Evolutionary conservation across 495 filamentous ascomycete genomes (phyloP).

Genomic region (Aspergillus diversus): DNA sequence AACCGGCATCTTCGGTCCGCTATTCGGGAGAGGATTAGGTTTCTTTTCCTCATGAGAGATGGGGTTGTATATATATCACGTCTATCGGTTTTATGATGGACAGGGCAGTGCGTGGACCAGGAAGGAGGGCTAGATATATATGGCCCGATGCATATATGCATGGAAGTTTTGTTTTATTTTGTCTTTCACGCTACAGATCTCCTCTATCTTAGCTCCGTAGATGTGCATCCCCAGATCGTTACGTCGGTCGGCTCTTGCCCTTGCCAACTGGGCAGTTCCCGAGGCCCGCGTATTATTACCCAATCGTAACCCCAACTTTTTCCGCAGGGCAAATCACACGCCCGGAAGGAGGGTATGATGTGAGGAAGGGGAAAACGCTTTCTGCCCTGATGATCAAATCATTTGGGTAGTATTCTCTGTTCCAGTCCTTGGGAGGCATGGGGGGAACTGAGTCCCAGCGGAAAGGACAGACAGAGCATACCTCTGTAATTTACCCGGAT

Average conservation of each 20-base stretch:
- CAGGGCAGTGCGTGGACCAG: background rate
- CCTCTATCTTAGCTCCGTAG: background rate
- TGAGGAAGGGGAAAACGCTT: background rate
- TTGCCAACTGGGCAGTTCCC: slow-evolving; percentile 5
- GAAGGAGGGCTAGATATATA: background rate
- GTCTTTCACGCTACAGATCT: background rate
- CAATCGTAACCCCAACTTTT: background rate
- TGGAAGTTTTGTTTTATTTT: background rate
- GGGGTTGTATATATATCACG: background rate
- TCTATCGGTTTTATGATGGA: no score
- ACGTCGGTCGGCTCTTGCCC: slow-evolving; percentile 6
- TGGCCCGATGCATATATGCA: background rate
- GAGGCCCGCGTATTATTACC: slow-evolving; percentile 9
- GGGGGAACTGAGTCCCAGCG: background rate
- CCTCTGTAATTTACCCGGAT: slow-evolving; percentile 15
- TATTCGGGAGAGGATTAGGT: slow-evolving; percentile 18
- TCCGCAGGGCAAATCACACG: background rate
- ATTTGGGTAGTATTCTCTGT: slow-evolving; percentile 1
- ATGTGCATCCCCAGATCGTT: slow-evolving; percentile 1
- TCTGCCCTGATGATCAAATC: no score
- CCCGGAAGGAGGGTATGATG: background rate
- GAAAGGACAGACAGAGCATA: slow-evolving; percentile 1
- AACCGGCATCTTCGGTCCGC: slow-evolving; percentile 31
- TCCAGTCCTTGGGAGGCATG: slow-evolving; percentile 5
- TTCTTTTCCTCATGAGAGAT: background rate